Evolutionary conservation across 2,329 filamentous ascomycete genomes (phyloP).

Genomic region (Pestalotiopsis sp.): DNA sequence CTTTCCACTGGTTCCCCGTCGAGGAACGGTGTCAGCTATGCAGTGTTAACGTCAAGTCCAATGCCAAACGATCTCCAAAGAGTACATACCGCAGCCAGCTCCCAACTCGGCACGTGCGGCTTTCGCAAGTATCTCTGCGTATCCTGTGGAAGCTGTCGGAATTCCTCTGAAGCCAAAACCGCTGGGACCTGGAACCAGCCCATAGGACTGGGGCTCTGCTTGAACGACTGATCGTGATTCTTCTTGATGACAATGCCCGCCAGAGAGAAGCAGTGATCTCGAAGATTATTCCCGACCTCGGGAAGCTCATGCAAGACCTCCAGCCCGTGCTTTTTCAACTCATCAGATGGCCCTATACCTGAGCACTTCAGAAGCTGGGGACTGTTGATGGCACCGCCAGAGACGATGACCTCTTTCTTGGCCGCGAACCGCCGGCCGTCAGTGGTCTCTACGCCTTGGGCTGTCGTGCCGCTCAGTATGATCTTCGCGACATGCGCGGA

Average conservation of each 20-base stretch:
- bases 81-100: constrained; percentile 17
- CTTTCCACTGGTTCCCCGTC: constrained; percentile 2
- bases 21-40: constrained; percentile 20
- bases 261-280: constrained; percentile 21
- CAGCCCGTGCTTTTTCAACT: constrained; percentile 25
- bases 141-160: constrained; percentile 15
- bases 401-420: constrained; percentile 28
- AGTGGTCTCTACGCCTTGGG: constrained; percentile 19
- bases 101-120: constrained; percentile 20
- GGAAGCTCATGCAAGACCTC: constrained; percentile 23
- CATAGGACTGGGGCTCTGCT: constrained; percentile 21
- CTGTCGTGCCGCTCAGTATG: constrained; percentile 19
- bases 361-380: constrained; percentile 32
- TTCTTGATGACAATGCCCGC: constrained; percentile 27
- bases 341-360: constrained; percentile 27
- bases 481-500: constrained; percentile 17
- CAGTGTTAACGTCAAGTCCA: background rate
- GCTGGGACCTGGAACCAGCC: constrained; percentile 40
- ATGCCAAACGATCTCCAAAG: background rate
- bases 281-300: constrained; percentile 30
- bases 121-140: constrained; percentile 16
- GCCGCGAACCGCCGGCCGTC: constrained; percentile 16
- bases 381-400: constrained; percentile 27
- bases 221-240: constrained; percentile 9
- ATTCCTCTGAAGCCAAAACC: constrained; percentile 18